Base-by-base conservation (phyloP, 2,329 filamentous ascomycete genomes). In the Stagonosporopsis vannaccii region DNA sequence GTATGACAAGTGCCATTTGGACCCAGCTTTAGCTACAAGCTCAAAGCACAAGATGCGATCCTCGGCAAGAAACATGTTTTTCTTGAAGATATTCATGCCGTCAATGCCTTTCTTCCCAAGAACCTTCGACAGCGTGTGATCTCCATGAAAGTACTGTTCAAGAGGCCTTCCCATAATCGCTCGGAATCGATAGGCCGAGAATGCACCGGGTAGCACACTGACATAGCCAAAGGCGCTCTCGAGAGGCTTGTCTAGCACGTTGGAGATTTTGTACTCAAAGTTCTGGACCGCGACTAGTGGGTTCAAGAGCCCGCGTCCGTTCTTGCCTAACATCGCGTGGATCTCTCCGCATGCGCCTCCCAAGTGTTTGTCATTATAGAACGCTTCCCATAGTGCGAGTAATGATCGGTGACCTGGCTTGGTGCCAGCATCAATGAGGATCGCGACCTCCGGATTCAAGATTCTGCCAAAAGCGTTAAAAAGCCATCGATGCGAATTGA, bases 41-140 rank as follows among this genome's bases (percentile, higher is more conserved):
- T 98, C 94, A 84, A 97, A 98, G 83, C 94, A 98, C 44, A 36
- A 9, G 11, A 36, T 36, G 1, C 35, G 35, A 20, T 36, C 35
- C 17, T 36, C 35, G 11, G 94, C 94, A 86, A 98, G 93, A 85
- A 97, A 98, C 94, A 98, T 97, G 86, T 98, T 98, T 87, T 97
- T 97, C 83, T 97, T 97, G 90, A 98, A 97, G 77, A 98, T 97
- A 81, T 97, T 97, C 94, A 97, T 97, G 67, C 93, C 94, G 75
- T 98, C 94, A 67, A 98, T 97, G 85, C 94, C 94, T 85, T 98
- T 97, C 81, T 96, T 96, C 64, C 92, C 93, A 50, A 97, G 86
- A 68, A 93, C 87, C 79, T 94, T 94, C 51, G 94, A 96, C 94
- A 36, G 35, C 9, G 35, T 36, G 20, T 36, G 35, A 12, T 36